phyloP scores from a whole-genome alignment of 2,329 filamentous ascomycete species.

The Cordyceps militaris region DNA sequence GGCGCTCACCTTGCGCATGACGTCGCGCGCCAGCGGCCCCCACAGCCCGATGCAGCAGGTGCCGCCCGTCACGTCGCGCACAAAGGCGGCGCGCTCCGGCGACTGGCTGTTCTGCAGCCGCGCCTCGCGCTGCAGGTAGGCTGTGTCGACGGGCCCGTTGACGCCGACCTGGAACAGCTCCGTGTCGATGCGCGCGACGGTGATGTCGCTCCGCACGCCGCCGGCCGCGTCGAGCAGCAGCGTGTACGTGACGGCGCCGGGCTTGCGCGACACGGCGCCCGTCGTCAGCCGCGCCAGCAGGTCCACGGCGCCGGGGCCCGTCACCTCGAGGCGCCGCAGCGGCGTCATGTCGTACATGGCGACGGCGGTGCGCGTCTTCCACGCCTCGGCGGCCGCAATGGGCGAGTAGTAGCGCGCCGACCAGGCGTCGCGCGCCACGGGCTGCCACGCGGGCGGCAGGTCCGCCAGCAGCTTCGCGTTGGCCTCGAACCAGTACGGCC shows the following conservation, averaged over 20 bases:
- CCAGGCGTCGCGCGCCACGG: constrained; percentile 51
- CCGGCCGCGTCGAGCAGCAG: constrained; percentile 47
- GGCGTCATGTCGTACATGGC: constrained; percentile 59
- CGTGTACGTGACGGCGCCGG: constrained; percentile 48
- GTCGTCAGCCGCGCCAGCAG: constrained; percentile 49
- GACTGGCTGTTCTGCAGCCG: constrained; percentile 35
- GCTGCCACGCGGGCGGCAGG: constrained; percentile 47
- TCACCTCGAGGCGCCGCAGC: constrained; percentile 49
- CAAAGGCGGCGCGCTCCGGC: constrained; percentile 38
- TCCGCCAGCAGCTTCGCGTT: constrained; percentile 45
- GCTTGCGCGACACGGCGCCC: constrained; percentile 38
- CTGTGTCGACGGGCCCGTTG: constrained; percentile 47
- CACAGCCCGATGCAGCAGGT: constrained; percentile 57
- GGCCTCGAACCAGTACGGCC: constrained; percentile 54
- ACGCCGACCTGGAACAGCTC: constrained; percentile 48
- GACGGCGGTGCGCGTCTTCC: constrained; percentile 56
- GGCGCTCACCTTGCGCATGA: constrained; percentile 37
- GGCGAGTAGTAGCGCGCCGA: constrained; percentile 50
- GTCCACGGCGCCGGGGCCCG: constrained; percentile 48
- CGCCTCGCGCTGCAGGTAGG: constrained; percentile 48
- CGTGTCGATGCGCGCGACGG: constrained; percentile 43
- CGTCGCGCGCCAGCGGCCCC: constrained; percentile 48
- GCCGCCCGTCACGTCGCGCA: constrained; percentile 52
- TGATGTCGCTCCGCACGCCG: constrained; percentile 50
- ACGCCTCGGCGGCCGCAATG: constrained; percentile 53